Percentiles rank a stretch among this genome's conserved stretches.
These are phyloP conservation scores for Elongisporangium undulatum DNA, from an alignment of 352 stramenopile species.

Conservation along the genomic window DNA sequence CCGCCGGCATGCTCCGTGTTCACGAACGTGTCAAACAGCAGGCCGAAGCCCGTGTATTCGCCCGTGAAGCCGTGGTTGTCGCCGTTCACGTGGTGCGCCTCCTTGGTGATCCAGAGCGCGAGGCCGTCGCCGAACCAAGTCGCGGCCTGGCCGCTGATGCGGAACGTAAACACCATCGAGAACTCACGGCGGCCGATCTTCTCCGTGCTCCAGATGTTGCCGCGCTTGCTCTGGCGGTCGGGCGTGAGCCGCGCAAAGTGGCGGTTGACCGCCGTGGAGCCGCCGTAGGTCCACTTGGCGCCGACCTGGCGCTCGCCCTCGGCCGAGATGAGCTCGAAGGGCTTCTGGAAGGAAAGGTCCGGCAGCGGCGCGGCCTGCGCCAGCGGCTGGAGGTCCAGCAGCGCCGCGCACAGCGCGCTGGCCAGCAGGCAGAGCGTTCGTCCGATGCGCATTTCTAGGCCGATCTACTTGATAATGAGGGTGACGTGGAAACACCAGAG, in stretches of 20 bases:
- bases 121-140: slow-evolving; percentile 76
- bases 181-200: slow-evolving; percentile 61
- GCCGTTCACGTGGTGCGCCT: slow-evolving; percentile 41
- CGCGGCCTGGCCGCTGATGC: slow-evolving; percentile 76
- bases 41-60: slow-evolving; percentile 65
- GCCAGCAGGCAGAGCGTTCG: slow-evolving; percentile 16
- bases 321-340: slow-evolving; percentile 66
- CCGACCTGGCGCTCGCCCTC: slow-evolving; percentile 55
- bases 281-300: slow-evolving; percentile 53
- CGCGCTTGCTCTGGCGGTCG: slow-evolving; percentile 74
- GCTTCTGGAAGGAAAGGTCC: slow-evolving; percentile 71
- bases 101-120: slow-evolving; percentile 75
- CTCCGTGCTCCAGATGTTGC: slow-evolving; percentile 70
- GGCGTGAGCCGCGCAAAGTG: slow-evolving; percentile 81
- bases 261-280: slow-evolving; percentile 62
- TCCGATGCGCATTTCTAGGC: neutral
- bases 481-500: neutral
- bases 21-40: slow-evolving; percentile 85
- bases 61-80: slow-evolving; percentile 81
- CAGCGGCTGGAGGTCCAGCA: slow-evolving; percentile 13
- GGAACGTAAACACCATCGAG: slow-evolving; percentile 74
- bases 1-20: slow-evolving; percentile 73
- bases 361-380: slow-evolving; percentile 31
- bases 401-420: slow-evolving; percentile 6
- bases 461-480: neutral